phyloP scores from a whole-genome alignment of 345 rosid species.

The Hirschfeldia incana region DNA sequence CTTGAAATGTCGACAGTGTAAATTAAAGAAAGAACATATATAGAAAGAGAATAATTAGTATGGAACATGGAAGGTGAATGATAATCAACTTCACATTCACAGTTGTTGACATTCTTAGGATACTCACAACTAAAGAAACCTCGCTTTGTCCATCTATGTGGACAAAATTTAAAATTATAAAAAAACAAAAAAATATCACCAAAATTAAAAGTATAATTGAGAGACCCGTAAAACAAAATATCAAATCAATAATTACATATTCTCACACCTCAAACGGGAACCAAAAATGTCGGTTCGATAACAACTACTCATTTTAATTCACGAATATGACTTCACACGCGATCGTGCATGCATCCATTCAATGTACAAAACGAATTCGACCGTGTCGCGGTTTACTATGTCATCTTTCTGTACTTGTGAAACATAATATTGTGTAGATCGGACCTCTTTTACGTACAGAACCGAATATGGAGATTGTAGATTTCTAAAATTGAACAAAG shows the following conservation, averaged over 20 bases:
- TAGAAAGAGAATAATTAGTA: background rate
- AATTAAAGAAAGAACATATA: background rate
- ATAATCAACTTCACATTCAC: slow-evolving; percentile 39
- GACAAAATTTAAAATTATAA: background rate
- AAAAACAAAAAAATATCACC: background rate
- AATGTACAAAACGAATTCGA: slow-evolving; percentile 26
- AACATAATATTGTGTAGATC: background rate
- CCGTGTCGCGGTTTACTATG: slow-evolving; percentile 30
- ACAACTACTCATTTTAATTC: slow-evolving; percentile 25
- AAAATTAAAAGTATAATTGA: slow-evolving; percentile 6
- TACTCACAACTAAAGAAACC: slow-evolving; percentile 37
- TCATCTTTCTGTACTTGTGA: slow-evolving; percentile 12
- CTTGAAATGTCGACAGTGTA: background rate
- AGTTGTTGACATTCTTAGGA: slow-evolving; percentile 39
- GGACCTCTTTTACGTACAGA: background rate
- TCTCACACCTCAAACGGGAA: slow-evolving; percentile 36
- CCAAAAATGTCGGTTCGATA: slow-evolving; percentile 41
- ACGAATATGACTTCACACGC: slow-evolving; percentile 28
- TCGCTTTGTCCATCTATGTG: slow-evolving; percentile 27
- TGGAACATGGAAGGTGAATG: slow-evolving; percentile 6
- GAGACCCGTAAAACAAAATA: slow-evolving; percentile 25
- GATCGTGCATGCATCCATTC: slow-evolving; percentile 13
- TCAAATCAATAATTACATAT: slow-evolving; percentile 32
- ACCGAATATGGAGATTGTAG: background rate
- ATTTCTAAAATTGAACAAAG: background rate